phyloP scores from a whole-genome alignment of 495 filamentous ascomycete genomes.

The Talaromyces liani region DNA sequence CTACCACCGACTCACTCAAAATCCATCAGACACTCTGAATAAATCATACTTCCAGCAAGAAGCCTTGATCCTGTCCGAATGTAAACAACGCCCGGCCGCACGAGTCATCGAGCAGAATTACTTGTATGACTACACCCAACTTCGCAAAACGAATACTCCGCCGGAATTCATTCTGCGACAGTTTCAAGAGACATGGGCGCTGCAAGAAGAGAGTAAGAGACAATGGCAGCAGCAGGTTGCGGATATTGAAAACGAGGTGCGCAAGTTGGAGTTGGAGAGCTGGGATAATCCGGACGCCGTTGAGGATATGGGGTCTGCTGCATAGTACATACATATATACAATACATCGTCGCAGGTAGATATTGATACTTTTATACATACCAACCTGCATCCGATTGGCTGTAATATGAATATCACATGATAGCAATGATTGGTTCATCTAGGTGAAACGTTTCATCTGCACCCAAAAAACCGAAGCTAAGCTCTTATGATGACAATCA shows the following conservation, averaged over 20 bases:
- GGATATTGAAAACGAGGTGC: conserved; percentile 47
- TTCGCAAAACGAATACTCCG: conserved; percentile 43
- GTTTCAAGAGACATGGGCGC: conserved; percentile 55
- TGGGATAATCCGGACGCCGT: conserved; percentile 68
- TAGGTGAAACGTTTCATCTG: neutral
- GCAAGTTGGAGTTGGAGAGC: conserved; percentile 58
- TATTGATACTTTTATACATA: neutral
- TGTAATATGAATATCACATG: neutral
- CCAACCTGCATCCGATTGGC: neutral
- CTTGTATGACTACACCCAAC: conserved; percentile 70
- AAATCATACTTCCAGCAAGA: conserved; percentile 50
- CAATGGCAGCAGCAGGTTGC: conserved; percentile 42
- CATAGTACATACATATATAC: conserved; percentile 1
- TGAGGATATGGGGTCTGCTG: conserved; percentile 58
- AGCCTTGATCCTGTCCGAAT: conserved; percentile 69
- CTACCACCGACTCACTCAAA: conserved; percentile 69
- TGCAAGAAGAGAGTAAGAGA: conserved; percentile 56
- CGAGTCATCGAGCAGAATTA: conserved; percentile 76
- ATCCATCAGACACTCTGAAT: conserved; percentile 30
- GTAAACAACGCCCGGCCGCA: conserved; percentile 69
- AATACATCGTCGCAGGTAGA: neutral
- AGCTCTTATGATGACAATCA: neutral
- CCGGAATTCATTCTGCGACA: conserved; percentile 58
- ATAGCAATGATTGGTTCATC: neutral
- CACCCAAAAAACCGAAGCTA: neutral